Conservation (phyloP, 2,329 filamentous ascomycete species). For the Myriangium duriaei region DNA sequence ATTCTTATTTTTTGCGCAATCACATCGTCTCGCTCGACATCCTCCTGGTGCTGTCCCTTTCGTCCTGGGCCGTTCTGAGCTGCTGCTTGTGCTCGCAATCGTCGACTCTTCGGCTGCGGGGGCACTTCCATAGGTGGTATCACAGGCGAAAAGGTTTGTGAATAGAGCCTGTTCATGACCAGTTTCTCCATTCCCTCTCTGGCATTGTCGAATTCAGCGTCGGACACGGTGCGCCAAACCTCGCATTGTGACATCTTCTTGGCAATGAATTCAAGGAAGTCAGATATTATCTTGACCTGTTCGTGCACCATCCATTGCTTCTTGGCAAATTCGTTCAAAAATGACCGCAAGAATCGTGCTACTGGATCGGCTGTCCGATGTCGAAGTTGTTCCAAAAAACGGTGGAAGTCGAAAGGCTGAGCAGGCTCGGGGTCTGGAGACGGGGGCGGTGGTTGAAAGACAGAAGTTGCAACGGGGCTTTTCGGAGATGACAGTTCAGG, state of each 20-base stretch:
- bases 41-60: constrained; percentile 90
- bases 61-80: constrained; percentile 59
- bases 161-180: constrained; percentile 95
- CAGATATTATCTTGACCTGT: constrained; percentile 96
- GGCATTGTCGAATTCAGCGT: constrained; percentile 96
- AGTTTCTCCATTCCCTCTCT: constrained; percentile 98
- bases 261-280: constrained; percentile 90
- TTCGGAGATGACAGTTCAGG: constrained; percentile 3
- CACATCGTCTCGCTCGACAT: constrained; percentile 93
- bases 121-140: constrained; percentile 69
- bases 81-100: constrained; percentile 39
- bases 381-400: constrained; percentile 87
- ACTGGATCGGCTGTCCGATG: constrained; percentile 98
- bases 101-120: constrained; percentile 51
- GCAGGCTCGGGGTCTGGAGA: constrained; percentile 55
- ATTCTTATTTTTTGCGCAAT: constrained; percentile 93
- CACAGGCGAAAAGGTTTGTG: constrained; percentile 89
- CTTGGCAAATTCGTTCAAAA: constrained; percentile 87
- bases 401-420: constrained; percentile 91
- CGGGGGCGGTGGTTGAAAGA: constrained; percentile 46
- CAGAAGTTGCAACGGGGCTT: constrained; percentile 20
- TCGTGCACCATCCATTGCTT: constrained; percentile 99
- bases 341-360: constrained; percentile 88
- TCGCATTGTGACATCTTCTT: constrained; percentile 98
- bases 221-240: constrained; percentile 89